Base-by-base conservation (phyloP, 139 green algal species). In the Micractinium sp. region DNA sequence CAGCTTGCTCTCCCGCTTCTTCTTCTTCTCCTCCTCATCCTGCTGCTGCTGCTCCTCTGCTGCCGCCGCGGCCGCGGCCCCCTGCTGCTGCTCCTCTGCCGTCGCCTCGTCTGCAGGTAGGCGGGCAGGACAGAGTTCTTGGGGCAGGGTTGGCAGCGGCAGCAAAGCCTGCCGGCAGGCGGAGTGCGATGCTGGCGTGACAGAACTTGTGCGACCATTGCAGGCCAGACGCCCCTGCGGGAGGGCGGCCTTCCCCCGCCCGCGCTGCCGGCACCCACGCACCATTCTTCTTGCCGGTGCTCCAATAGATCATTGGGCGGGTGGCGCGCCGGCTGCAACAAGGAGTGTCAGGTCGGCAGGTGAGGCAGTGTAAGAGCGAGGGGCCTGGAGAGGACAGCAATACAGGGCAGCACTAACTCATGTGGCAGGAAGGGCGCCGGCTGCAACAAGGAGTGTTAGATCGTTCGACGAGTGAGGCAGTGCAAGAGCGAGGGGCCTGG, bases 281-380 rank as follows among this genome's bases (percentile, higher is more conserved):
- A 56, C 80, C 77, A 35, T 75, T 41, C 75, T 74, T 29, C 19
- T 67, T 25, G 77, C 90, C 87, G 13, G 87, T 94, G 81, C 85
- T 91, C 91, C 91, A 93, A 53, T 93, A 94, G 2, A 87, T 76
- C 31, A 82, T 73, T 7, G 91, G 82, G 14, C 83, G 63, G 12
- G 83, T 87, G 66, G 83, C 83, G 27, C 83, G 83, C 19, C 83
- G 83, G 67, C 83, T 87, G 67, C 23, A 60, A 23, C 19, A 33
- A n/a, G n/a, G n/a, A n/a, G n/a, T n/a, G n/a, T n/a, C n/a, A n/a
- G n/a, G n/a, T n/a, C n/a, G n/a, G 31, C 31, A 33, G 71, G 71
- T 20, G 71, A 77, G 71, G 31, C 16, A 38, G 31, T 4, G 0
- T 7, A 77, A 73, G 63, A 5, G 63, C 4, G 63, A 5, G 14